Percentiles rank a stretch among this genome's conserved stretches.
These are phyloP conservation scores for Zygnema cylindricum DNA, from an alignment of 139 green algal genomes.

Conservation along the genomic window DNA sequence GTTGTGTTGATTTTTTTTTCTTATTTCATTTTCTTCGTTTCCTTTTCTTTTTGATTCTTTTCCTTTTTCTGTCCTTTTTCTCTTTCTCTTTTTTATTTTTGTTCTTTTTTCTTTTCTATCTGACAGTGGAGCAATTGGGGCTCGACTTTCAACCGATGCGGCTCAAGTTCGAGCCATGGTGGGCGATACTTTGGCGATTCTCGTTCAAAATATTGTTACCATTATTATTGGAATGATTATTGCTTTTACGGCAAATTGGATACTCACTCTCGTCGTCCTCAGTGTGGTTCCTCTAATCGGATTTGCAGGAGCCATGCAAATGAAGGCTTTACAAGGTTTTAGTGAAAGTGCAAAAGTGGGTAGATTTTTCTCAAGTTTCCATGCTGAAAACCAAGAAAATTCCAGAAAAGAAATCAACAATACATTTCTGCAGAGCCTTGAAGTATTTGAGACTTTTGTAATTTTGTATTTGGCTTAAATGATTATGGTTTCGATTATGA, in stretches of 20 bases:
- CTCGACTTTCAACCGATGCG: constrained; percentile 54
- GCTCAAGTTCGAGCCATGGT: constrained; percentile 53
- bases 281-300: constrained; percentile 57
- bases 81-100: too few species aligned
- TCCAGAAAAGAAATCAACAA: too few species aligned
- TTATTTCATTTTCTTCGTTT: too few species aligned
- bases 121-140: constrained; percentile 51
- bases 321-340: constrained; percentile 46
- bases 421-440: background rate
- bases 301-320: constrained; percentile 54
- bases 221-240: constrained; percentile 60
- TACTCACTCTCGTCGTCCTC: constrained; percentile 61
- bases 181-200: constrained; percentile 43
- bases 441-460: background rate
- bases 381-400: too few species aligned
- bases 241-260: constrained; percentile 60
- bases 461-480: background rate
- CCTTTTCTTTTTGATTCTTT: too few species aligned
- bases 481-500: too few species aligned
- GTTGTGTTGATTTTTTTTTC: too few species aligned
- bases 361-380: too few species aligned
- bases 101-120: too few species aligned
- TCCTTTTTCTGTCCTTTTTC: too few species aligned
- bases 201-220: constrained; percentile 50
- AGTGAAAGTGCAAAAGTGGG: constrained; percentile 53